Conservation (phyloP, 768 basidiomycete species). For the Pleurotus citrinopileatus region DNA sequence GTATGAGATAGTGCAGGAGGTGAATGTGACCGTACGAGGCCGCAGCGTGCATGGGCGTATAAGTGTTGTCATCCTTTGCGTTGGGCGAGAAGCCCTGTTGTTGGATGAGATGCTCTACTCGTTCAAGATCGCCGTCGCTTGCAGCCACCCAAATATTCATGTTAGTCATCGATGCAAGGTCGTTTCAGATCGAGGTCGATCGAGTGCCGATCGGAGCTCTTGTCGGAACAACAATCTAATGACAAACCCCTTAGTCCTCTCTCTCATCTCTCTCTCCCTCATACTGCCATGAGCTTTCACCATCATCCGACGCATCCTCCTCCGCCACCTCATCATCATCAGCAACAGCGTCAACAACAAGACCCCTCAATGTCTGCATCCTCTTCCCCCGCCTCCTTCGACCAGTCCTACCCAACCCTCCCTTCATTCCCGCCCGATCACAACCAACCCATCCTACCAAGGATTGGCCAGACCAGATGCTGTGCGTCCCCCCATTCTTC, state of each 20-base stretch:
- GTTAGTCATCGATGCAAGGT: not conserved
- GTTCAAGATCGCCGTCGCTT: constrained; percentile 80
- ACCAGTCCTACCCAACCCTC: constrained; percentile 15
- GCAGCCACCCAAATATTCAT: constrained; percentile 87
- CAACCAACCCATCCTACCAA: constrained; percentile 38
- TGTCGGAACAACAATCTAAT: constrained; percentile 7
- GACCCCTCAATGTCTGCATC: constrained; percentile 12
- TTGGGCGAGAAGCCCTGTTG: constrained; percentile 64
- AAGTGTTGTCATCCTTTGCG: constrained; percentile 65
- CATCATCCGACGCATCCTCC: constrained; percentile 13
- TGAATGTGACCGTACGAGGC: constrained; percentile 86
- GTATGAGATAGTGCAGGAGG: constrained; percentile 75
- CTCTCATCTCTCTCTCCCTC: constrained; percentile 3
- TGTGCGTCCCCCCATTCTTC: constrained; percentile 50
- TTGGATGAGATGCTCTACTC: constrained; percentile 50
- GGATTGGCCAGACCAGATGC: constrained; percentile 71
- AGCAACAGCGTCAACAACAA: not conserved
- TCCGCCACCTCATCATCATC: not conserved
- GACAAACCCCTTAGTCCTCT: not conserved
- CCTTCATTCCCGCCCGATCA: constrained; percentile 33
- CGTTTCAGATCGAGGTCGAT: constrained; percentile 8
- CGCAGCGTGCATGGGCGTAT: constrained; percentile 88
- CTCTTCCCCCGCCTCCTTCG: constrained; percentile 13
- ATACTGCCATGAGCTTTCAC: constrained; percentile 20
- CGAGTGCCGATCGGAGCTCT: constrained; percentile 12